These are phyloP conservation scores for Rhodamnia rubescens DNA, from an alignment of 345 rosid genomes.

Conservation along the genomic window DNA sequence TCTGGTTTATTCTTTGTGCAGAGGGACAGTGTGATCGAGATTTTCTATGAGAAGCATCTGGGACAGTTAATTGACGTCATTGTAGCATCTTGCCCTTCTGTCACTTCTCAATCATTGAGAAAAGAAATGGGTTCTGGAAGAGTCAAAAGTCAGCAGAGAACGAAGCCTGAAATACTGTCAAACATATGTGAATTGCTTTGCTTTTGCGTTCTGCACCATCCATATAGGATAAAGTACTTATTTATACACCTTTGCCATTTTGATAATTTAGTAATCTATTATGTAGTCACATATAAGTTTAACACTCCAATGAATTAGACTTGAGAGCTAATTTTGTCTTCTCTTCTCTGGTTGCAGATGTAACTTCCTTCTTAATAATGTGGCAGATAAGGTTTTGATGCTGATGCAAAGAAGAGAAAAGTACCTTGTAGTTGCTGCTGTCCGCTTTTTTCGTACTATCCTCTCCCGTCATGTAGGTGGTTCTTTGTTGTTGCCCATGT, in stretches of 20 bases:
- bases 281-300: neutral
- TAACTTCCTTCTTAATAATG: constrained; percentile 75
- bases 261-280: neutral
- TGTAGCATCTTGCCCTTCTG: constrained; percentile 60
- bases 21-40: constrained; percentile 79
- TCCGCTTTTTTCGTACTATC: constrained; percentile 88
- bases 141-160: constrained; percentile 27
- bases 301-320: neutral
- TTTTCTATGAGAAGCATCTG: constrained; percentile 92
- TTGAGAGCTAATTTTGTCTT: neutral
- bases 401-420: constrained; percentile 83
- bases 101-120: constrained; percentile 20
- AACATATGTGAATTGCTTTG: constrained; percentile 92
- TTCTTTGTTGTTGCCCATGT: neutral
- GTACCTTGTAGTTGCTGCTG: constrained; percentile 85
- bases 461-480: constrained; percentile 72
- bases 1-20: constrained; percentile 15
- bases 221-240: constrained; percentile 79
- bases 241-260: constrained; percentile 1
- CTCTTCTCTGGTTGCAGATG: constrained; percentile 45
- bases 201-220: constrained; percentile 91
- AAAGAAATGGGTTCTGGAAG: constrained; percentile 33
- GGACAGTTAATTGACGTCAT: constrained; percentile 81
- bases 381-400: constrained; percentile 71
- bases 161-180: constrained; percentile 81